phyloP scores from a whole-genome alignment of 2,329 filamentous ascomycete genomes.

The Ciborinia camelliae region DNA sequence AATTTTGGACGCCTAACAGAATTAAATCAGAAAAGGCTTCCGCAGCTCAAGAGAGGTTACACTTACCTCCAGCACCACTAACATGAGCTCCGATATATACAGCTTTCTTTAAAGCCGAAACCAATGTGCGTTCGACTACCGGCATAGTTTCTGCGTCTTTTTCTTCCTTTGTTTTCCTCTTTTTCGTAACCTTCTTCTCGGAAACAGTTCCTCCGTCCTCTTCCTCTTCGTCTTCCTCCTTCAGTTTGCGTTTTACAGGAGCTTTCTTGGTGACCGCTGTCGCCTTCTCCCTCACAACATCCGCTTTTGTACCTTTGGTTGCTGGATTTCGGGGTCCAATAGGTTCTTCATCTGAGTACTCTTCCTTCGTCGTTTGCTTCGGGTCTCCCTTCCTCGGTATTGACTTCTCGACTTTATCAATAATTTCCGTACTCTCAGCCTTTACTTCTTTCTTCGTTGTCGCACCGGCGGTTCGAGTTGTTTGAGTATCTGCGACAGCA shows the following conservation, averaged over 20 bases:
- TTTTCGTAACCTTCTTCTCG: conserved; percentile 37
- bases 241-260: conserved; percentile 32
- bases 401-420: conserved; percentile 20
- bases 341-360: neutral
- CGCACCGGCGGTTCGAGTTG: neutral
- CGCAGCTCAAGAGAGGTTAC: conserved; percentile 16
- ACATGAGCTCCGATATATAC: conserved; percentile 94
- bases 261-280: conserved; percentile 22
- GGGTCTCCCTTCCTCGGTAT: neutral
- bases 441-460: conserved; percentile 25
- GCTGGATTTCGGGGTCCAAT: neutral
- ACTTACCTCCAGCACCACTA: conserved; percentile 75
- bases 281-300: neutral
- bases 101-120: conserved; percentile 58
- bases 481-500: conserved; percentile 11
- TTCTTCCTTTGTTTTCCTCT: conserved; percentile 55
- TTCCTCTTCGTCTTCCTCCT: conserved; percentile 30
- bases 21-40: conserved; percentile 3
- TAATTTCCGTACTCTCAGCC: conserved; percentile 19
- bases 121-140: conserved; percentile 63
- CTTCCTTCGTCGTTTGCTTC: conserved; percentile 4
- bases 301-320: neutral
- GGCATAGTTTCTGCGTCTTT: conserved; percentile 57
- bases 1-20: conserved; percentile 75
- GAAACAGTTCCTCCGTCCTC: conserved; percentile 15